Evolutionary conservation across 108 stramenopile species (phyloP), one percentile per base, ranked within the genome.

Genomic region (Nitzschia putrida): DNA sequence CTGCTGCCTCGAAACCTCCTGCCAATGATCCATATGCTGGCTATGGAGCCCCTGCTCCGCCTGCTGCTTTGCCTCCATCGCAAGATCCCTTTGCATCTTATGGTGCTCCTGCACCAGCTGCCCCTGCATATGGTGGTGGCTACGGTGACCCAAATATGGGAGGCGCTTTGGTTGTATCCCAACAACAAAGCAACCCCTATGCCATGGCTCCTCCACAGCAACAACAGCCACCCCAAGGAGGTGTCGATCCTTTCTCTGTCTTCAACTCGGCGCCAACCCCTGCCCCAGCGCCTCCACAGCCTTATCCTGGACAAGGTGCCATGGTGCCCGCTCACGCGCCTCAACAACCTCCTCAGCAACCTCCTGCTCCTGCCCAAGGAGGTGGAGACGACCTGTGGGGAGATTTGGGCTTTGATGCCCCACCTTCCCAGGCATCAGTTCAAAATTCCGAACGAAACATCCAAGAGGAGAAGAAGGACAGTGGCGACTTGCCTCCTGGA

Each of bases 401-500:
- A 37, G 88, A 83, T 44, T 71, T 93, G 71, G 84, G 83, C 42
- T 83, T 84, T 59, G 81, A 82, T 73, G 54, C 83, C 41, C 61
- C 73, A 22, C 53, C 77, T 18, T 51, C 68, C 12, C 29, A 34
- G 29, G 29, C 29, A 34, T 34, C 29, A 1, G 18, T 20, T 5
- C 40, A 44, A 18, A 67, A 67, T 2, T 60, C 69, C 5, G 75
- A 61, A n/a, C 64, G 37, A 21, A 64, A 26, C 22, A 34, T 11
- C 53, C 54, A 16, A 55, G 20, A 55, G 24, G 75, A 75, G 18
- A 68, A 77, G 0, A 74, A 70, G 21, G 61, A 70, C 14, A 82
- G 80, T 43, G 86, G 81, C 18, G 85, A 86, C 44, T 69, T 92
- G n/a, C 94, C 94, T 44, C 81, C 89, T 9, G 94, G 94, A 47